Evolutionary conservation across 129 eudicot genomes (phyloP).

Genomic region (Artemisia argyi): DNA sequence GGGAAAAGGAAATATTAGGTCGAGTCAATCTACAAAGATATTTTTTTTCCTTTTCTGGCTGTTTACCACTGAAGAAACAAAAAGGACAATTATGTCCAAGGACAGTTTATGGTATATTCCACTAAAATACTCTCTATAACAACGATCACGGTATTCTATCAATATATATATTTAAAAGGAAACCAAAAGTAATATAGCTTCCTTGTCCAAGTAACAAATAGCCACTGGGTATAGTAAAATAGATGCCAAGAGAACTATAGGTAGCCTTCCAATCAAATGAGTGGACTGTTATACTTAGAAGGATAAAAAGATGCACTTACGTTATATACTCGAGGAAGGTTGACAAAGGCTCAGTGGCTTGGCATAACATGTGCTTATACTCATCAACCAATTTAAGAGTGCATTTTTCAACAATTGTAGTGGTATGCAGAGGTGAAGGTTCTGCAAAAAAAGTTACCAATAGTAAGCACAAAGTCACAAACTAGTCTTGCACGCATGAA

Average conservation of each 20-base stretch:
- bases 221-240: too few relatives aligned
- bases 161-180: too few relatives aligned
- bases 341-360: constrained; percentile 97
- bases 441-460: not conserved
- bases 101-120: too few relatives aligned
- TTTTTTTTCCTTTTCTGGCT: not conserved
- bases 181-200: too few relatives aligned
- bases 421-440: constrained; percentile 15
- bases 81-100: too few relatives aligned
- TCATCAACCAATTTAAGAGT: constrained; percentile 97
- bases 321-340: constrained; percentile 90
- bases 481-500: not conserved
- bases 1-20: constrained; percentile 1
- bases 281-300: not conserved
- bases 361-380: constrained; percentile 88
- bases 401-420: constrained; percentile 38
- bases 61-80: not conserved
- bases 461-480: not conserved
- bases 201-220: too few relatives aligned
- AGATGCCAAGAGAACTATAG: too few relatives aligned
- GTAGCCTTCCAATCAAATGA: too few relatives aligned
- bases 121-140: too few relatives aligned
- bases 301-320: constrained; percentile 36
- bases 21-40: not conserved
- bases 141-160: too few relatives aligned